Percentiles rank a stretch among this genome's conserved stretches.
phyloP scores from a whole-genome alignment of 306 rosid species.

The Corylus heterophylla region DNA sequence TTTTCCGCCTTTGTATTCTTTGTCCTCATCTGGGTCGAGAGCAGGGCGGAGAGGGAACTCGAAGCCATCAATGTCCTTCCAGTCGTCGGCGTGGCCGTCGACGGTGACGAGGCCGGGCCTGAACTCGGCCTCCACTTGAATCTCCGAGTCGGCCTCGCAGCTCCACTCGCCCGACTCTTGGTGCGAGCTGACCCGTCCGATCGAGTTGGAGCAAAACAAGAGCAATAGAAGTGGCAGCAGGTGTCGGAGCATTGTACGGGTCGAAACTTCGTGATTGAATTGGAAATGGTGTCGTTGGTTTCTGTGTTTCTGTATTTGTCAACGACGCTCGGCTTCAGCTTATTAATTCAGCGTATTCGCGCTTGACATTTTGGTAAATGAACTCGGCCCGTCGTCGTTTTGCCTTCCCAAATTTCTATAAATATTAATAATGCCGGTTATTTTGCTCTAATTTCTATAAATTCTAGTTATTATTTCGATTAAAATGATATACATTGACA shows the following conservation, averaged over 20 bases:
- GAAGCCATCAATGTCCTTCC: conserved; percentile 79
- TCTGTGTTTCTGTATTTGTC: not conserved
- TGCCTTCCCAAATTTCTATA: not conserved
- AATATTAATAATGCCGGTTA: not conserved
- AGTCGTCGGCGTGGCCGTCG: conserved; percentile 89
- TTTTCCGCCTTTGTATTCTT: conserved; percentile 71
- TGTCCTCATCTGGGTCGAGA: conserved; percentile 74
- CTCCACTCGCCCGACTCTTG: conserved; percentile 81
- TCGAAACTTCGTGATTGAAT: not conserved
- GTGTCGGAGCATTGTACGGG: conserved; percentile 42
- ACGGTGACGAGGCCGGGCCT: conserved; percentile 72
- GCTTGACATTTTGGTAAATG: not conserved
- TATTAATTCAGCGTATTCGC: not conserved
- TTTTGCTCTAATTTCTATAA: too few relatives aligned
- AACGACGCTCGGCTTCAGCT: too few relatives aligned
- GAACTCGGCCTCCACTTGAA: conserved; percentile 60
- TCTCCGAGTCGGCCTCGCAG: conserved; percentile 69
- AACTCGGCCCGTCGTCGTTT: not conserved
- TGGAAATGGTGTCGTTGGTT: not conserved
- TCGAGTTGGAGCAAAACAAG: conserved; percentile 23
- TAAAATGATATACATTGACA: too few relatives aligned
- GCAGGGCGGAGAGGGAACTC: conserved; percentile 86
- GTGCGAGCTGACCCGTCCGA: conserved; percentile 61
- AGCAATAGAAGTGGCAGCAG: conserved; percentile 27
- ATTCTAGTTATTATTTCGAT: too few relatives aligned